Base-by-base conservation (phyloP, 176 grass and related monocot genomes). In the Phoenix dactylifera region DNA sequence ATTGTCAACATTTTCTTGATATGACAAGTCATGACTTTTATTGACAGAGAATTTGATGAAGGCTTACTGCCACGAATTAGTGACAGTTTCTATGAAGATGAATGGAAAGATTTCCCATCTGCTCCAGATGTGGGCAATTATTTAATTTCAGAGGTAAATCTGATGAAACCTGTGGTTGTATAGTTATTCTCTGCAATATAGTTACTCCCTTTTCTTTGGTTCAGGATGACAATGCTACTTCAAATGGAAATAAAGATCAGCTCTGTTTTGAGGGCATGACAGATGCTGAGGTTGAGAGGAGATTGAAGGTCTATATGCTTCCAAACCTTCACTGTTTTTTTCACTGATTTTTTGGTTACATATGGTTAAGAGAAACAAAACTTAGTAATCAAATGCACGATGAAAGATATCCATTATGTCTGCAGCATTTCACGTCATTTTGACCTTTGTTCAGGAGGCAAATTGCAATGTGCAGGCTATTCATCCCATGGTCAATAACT, bases 71-170 rank as follows among this genome's bases (percentile, higher is more conserved):
- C 84, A 64, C 83, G 70, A 59, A 83, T 92, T 71, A 63, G 51
- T 67, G 78, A 68, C 73, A 57, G 85, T 64, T 56, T 65, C 4
- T 92, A 89, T 72, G 93, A 98, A 78, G 84, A 98, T 56, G 87
- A 98, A 52, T 75, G 88, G 63, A 82, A 77, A 80, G 70, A 82
- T 81, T 71, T 92, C 50, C 68, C 87, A 67, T 73, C 78, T 80
- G 78, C 87, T 82, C 87, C 93, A 58, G 93, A 98, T 80, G 87
- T 87, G 48, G 79, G 93, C 62, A 88, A 74, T 58, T 98, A 92
- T 74, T 98, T 98, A 67, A 78, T 88, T 66, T 86, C 70, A 60
- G 87, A 97, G 84, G 93, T 92, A 80, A 57, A 59, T 66, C 66
- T 26, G 20, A 29, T 59, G 59, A 59, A 29, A 12, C 7, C 58